Evolutionary conservation across 2,329 filamentous ascomycete genomes (phyloP), one percentile per base, ranked within the genome.

Genomic region (Elsinoe fawcettii): DNA sequence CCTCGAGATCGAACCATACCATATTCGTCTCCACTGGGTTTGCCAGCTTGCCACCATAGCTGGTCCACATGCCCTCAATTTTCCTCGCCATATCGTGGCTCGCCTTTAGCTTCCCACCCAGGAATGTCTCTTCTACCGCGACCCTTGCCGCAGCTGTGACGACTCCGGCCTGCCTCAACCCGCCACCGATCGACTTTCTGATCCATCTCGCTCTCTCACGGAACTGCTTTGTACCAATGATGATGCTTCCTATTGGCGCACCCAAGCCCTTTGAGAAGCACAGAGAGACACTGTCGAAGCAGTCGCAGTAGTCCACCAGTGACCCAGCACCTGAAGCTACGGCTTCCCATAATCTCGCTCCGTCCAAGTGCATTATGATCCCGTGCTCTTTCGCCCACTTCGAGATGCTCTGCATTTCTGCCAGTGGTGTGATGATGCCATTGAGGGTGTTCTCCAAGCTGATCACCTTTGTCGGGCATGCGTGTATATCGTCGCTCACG

Each of bases 11-110:
- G 58, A 95, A 66, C 89, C 88, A 95, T 32, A 89, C 82, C 88
- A 95, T 95, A 72, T 95, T 95, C n/a, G 90, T 95, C 67, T 95
- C 85, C 1, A 87, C 85, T 0, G 87, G 85, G 59, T 85, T 77
- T 18, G 77, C 71, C 58, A 90, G 71, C 70, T 80, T 82, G 1
- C 89, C 90, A 3, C 89, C 89, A 54, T 84, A 75, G 14, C 73
- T 73, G 4, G 75, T 79, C 90, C 90, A 95, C 62, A 87, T 70
- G 30, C 76, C 73, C 23, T 79, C 83, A 22, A 91, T 75, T 63
- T 74, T 74, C 69, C 79, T 79, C 2, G 88, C 87, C 27, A 79
- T 79, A 47, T 73, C 72, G 69, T 92, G 87, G 7, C 79, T 81
- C 51, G 75, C 73, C 27, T 72, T 70, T 58, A 91, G 73, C 65